Conservation (phyloP, 805 yeast species). For the Zygosaccharomyces pseudorouxii region DNA sequence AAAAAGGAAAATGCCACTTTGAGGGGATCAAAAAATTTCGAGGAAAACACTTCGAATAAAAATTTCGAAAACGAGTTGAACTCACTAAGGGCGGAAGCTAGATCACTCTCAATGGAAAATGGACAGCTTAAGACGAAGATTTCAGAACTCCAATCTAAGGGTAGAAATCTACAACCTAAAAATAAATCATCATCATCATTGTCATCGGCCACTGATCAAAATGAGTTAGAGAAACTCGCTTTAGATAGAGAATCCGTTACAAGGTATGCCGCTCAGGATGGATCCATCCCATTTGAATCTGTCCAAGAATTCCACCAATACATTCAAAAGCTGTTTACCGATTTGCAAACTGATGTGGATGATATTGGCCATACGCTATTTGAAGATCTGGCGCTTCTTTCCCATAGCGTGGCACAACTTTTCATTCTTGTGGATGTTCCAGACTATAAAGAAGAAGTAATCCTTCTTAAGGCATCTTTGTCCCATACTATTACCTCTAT, state of each 20-base stretch:
- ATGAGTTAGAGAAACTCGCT: not conserved
- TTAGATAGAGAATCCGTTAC: conserved; percentile 11
- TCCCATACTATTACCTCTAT: conserved; percentile 73
- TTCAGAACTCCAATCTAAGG: conserved; percentile 46
- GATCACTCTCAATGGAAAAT: conserved; percentile 30
- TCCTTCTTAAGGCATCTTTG: conserved; percentile 57
- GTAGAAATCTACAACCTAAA: conserved; percentile 13
- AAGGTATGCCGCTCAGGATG: conserved; percentile 14
- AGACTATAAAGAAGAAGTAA: conserved; percentile 39
- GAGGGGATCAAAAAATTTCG: conserved; percentile 1
- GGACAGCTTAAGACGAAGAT: conserved; percentile 37
- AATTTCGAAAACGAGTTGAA: conserved; percentile 25
- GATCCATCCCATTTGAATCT: conserved; percentile 18
- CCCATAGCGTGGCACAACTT: conserved; percentile 21
- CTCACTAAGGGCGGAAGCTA: conserved; percentile 24
- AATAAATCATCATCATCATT: not conserved
- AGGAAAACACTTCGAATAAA: conserved; percentile 13
- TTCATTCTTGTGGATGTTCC: conserved; percentile 22
- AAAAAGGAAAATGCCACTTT: conserved; percentile 10
- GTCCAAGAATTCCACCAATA: conserved; percentile 10
- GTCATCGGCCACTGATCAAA: not conserved
- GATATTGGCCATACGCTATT: conserved; percentile 22
- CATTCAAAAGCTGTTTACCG: conserved; percentile 11
- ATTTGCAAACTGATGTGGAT: conserved; percentile 5
- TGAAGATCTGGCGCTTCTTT: conserved; percentile 24